Evolutionary conservation across 2,329 filamentous ascomycete genomes (phyloP).

Genomic region (Xylaria sp.): DNA sequence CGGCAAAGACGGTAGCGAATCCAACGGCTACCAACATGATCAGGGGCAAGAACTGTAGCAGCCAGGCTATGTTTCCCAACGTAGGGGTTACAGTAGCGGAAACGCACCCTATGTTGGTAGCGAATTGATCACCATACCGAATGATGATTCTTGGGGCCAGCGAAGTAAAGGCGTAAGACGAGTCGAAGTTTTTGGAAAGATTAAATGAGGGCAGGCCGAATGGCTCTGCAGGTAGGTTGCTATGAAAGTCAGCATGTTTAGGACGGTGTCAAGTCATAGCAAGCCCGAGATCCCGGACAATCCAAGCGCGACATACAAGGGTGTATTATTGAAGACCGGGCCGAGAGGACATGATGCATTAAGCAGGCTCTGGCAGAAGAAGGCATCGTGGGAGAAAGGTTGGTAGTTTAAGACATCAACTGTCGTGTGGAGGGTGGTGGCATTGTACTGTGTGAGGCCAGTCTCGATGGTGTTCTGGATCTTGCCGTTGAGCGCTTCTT

Average conservation of each 20-base stretch:
- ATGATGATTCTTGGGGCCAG: conserved; percentile 69
- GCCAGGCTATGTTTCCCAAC: conserved; percentile 63
- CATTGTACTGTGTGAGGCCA: conserved; percentile 43
- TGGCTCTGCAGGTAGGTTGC: conserved; percentile 25
- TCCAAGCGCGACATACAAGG: conserved; percentile 34
- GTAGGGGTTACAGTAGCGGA: conserved; percentile 79
- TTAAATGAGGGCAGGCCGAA: conserved; percentile 64
- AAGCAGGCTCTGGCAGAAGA: conserved; percentile 62
- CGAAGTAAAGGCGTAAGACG: conserved; percentile 82
- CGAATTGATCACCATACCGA: conserved; percentile 63
- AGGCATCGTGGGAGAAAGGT: conserved; percentile 50
- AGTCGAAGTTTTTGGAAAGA: conserved; percentile 66
- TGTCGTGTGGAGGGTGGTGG: conserved; percentile 67
- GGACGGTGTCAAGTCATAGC: not conserved
- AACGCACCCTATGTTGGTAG: conserved; percentile 69
- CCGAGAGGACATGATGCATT: conserved; percentile 68
- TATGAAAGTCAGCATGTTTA: conserved; percentile 25
- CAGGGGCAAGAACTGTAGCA: conserved; percentile 71
- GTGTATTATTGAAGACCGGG: conserved; percentile 58
- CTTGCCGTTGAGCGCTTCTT: conserved; percentile 63
- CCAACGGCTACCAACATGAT: conserved; percentile 74
- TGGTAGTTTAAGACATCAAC: conserved; percentile 74
- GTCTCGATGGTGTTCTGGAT: conserved; percentile 60
- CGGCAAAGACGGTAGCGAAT: conserved; percentile 75
- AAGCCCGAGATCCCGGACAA: not conserved